Percentiles rank a stretch among this genome's conserved stretches.
Evolutionary conservation across 768 basidiomycete species (phyloP).

Genomic region (Termitomyces eurrhizus): DNA sequence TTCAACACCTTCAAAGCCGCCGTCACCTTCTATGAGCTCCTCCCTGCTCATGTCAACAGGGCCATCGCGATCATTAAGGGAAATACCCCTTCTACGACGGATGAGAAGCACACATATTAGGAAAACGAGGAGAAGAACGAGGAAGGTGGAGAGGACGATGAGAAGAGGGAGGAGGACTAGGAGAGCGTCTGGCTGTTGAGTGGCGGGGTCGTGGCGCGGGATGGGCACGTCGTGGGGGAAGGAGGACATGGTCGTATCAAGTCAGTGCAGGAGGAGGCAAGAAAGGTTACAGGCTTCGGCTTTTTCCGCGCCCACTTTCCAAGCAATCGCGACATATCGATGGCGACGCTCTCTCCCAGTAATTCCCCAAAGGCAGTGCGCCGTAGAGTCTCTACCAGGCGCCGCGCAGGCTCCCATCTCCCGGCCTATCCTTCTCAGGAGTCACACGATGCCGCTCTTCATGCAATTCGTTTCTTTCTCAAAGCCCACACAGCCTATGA

Average conservation of each 20-base stretch:
- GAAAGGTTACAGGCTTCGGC: constrained; percentile 6
- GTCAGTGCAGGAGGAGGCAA: background rate
- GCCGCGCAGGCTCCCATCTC: constrained; percentile 56
- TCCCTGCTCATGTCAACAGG: constrained; percentile 92
- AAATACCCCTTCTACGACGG: constrained; percentile 71
- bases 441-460: constrained; percentile 64
- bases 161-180: constrained; percentile 90
- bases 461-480: constrained; percentile 76
- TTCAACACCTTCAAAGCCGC: constrained; percentile 91
- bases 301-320: constrained; percentile 2
- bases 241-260: constrained; percentile 10
- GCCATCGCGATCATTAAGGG: constrained; percentile 82
- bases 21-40: constrained; percentile 87
- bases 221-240: background rate
- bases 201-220: constrained; percentile 17
- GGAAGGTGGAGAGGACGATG: constrained; percentile 88
- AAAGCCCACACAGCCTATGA: constrained; percentile 88
- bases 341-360: constrained; percentile 46
- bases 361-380: constrained; percentile 47
- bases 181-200: constrained; percentile 56
- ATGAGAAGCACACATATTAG: constrained; percentile 86
- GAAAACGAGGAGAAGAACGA: constrained; percentile 90
- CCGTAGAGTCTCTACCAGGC: constrained; percentile 53
- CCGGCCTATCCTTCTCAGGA: constrained; percentile 52
- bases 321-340: constrained; percentile 19